Evolutionary conservation across 2,329 filamentous ascomycete species (phyloP).

Genomic region (Alternaria novae-zelandiae): DNA sequence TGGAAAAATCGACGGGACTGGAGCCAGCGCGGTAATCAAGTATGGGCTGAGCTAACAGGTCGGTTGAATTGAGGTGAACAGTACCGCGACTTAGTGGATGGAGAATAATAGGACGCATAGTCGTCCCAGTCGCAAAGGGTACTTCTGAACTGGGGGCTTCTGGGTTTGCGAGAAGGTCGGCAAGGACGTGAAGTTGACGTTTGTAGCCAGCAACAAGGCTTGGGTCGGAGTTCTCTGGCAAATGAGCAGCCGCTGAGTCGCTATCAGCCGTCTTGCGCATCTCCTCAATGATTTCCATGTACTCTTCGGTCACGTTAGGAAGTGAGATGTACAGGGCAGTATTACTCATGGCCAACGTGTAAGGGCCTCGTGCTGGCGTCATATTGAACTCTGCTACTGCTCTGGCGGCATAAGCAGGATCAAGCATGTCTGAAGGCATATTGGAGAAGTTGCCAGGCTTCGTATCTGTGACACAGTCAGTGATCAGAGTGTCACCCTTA

Average conservation of each 20-base stretch:
- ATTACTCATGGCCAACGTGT: constrained; percentile 10
- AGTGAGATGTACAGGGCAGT: constrained; percentile 8
- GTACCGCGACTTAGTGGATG: constrained; percentile 29
- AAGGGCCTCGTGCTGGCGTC: constrained; percentile 9
- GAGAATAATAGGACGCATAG: neutral
- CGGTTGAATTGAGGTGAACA: constrained; percentile 24
- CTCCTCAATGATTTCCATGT: neutral
- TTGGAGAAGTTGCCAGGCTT: constrained; percentile 8
- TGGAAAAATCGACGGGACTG: constrained; percentile 33
- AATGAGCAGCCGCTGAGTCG: neutral
- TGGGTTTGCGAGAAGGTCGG: constrained; percentile 1
- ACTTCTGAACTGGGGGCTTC: constrained; percentile 8
- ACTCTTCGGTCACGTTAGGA: constrained; percentile 1
- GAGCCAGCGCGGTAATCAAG: constrained; percentile 36
- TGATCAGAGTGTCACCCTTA: too few species aligned
- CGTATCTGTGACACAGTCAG: neutral
- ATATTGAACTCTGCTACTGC: constrained; percentile 6
- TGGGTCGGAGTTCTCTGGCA: constrained; percentile 5
- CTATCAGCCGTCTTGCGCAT: neutral
- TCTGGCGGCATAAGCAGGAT: constrained; percentile 1
- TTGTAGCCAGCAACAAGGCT: constrained; percentile 9
- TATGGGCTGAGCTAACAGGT: constrained; percentile 26
- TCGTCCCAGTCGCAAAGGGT: constrained; percentile 8
- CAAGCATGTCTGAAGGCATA: constrained; percentile 8
- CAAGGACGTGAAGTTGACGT: constrained; percentile 5